Conservation (phyloP, 192 early-diverging fungal genomes). For the Mortierella alpina region DNA sequence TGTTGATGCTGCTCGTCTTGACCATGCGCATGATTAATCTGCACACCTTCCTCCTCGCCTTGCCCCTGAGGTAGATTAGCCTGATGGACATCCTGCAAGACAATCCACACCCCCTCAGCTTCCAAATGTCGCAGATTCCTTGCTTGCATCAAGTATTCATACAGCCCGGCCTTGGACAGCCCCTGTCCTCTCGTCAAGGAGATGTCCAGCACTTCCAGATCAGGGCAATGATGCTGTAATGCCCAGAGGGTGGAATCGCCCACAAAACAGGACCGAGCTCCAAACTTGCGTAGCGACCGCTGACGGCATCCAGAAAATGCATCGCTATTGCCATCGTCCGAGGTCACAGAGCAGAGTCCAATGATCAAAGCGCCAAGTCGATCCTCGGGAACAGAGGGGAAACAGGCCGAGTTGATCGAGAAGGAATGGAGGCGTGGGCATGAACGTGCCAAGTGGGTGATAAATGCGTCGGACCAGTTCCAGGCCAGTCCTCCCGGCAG, state of each 20-base stretch:
- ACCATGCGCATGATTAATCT: too few species aligned
- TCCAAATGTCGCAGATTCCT: constrained; percentile 9
- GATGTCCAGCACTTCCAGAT: constrained; percentile 30
- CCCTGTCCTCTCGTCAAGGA: constrained; percentile 12
- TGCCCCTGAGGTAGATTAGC: too few species aligned
- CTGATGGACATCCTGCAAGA: constrained; percentile 3
- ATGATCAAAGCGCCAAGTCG: constrained; percentile 4
- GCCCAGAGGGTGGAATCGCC: constrained; percentile 19
- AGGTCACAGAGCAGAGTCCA: not conserved
- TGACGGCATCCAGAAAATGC: too few species aligned
- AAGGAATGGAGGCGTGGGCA: constrained; percentile 14
- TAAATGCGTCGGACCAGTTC: constrained; percentile 5
- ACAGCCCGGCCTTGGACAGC: constrained; percentile 10
- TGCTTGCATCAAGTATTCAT: constrained; percentile 4
- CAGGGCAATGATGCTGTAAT: constrained; percentile 1
- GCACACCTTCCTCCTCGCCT: too few species aligned
- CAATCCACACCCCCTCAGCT: constrained; percentile 35
- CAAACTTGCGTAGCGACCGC: constrained; percentile 14
- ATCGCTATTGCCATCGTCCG: too few species aligned
- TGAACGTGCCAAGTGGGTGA: not conserved
- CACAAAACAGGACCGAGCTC: constrained; percentile 22
- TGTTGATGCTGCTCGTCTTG: too few species aligned
- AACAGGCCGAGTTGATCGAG: constrained; percentile 19
- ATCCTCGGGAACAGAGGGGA: constrained; percentile 5
- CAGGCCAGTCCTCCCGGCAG: constrained; percentile 29